Evolutionary conservation across 129 eudicot species (phyloP).

Genomic region (Centella asiatica): DNA sequence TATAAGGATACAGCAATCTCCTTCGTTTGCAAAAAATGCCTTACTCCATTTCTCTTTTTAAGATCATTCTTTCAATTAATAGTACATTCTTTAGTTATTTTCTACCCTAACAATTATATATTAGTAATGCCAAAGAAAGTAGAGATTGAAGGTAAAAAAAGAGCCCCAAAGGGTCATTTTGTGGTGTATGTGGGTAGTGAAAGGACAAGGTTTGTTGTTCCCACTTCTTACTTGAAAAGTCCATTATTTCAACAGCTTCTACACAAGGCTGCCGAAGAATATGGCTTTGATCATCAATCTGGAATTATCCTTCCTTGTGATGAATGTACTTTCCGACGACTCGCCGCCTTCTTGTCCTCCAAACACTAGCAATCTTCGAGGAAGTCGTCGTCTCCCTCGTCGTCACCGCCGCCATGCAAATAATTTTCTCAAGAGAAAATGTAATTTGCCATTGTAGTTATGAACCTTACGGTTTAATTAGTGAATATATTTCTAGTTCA

Average conservation of each 20-base stretch:
- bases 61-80: not conserved
- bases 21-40: conserved; percentile 5
- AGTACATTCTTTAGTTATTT: not conserved
- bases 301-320: conserved; percentile 37
- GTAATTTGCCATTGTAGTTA: no score
- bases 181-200: conserved; percentile 36
- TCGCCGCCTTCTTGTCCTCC: conserved; percentile 8
- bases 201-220: conserved; percentile 24
- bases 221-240: conserved; percentile 24
- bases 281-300: conserved; percentile 24
- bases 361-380: no score
- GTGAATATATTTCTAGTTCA: no score
- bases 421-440: no score
- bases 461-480: no score
- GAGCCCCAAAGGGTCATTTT: conserved; percentile 34
- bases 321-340: conserved; percentile 21
- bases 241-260: conserved; percentile 29
- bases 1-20: not conserved
- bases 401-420: no score
- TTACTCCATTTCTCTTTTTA: not conserved
- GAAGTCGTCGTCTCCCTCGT: no score
- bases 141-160: conserved; percentile 3
- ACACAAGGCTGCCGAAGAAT: conserved; percentile 36
- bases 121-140: conserved; percentile 1
- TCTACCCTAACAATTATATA: no score